Evolutionary conservation across 345 rosid species (phyloP).

Genomic region (Kernera saxatilis): DNA sequence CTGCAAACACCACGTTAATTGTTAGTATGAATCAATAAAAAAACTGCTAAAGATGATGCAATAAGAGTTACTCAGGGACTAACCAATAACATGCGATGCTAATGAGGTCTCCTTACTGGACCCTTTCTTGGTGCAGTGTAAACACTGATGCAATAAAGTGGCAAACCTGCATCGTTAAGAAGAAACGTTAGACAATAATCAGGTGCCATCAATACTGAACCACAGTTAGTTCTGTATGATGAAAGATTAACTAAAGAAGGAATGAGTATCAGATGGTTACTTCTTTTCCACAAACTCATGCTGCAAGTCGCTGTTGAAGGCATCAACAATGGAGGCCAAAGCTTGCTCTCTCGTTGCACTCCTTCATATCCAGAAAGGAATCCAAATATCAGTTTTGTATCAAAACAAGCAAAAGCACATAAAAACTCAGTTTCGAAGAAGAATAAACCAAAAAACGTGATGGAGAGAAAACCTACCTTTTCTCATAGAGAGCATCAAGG

Average conservation of each 20-base stretch:
- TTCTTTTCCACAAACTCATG: slow-evolving; percentile 71
- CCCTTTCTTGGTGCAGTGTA: slow-evolving; percentile 64
- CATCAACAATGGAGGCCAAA: slow-evolving; percentile 53
- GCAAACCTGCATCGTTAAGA: slow-evolving; percentile 51
- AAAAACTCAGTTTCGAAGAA: neutral
- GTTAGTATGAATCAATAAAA: neutral
- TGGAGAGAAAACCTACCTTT: slow-evolving; percentile 38
- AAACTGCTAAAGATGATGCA: neutral
- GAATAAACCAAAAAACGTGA: neutral
- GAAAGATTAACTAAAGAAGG: neutral
- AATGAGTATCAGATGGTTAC: slow-evolving; percentile 35
- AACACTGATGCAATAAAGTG: slow-evolving; percentile 71
- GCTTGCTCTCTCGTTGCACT: slow-evolving; percentile 87
- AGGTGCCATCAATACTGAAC: neutral
- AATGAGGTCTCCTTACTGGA: slow-evolving; percentile 64
- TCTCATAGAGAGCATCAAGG: slow-evolving; percentile 77
- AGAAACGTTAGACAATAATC: neutral
- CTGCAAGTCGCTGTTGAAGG: slow-evolving; percentile 67
- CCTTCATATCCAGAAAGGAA: slow-evolving; percentile 38
- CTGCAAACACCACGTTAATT: slow-evolving; percentile 33
- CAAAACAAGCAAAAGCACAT: neutral
- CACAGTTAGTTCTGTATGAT: neutral
- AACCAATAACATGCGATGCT: slow-evolving; percentile 64
- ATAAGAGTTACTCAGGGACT: neutral
- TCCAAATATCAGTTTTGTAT: neutral